Evolutionary conservation across 768 basidiomycete genomes (phyloP).

Genomic region (Leccinum variicolor): DNA sequence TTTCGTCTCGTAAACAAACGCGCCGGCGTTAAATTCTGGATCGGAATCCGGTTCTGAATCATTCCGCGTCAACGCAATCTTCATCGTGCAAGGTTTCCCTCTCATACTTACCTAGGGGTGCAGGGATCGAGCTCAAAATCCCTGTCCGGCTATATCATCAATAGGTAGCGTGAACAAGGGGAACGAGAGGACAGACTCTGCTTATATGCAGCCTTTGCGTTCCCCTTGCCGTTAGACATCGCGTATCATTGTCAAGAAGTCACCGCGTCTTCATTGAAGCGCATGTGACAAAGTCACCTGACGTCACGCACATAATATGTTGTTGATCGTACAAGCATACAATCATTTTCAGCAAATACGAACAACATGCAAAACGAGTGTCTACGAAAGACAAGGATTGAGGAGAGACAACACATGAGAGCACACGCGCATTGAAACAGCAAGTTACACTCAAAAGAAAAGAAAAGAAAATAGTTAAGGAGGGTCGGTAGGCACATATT

Average conservation of each 20-base stretch:
- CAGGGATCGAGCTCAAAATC: conserved; percentile 28
- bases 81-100: neutral
- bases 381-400: conserved; percentile 17
- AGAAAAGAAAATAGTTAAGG: conserved; percentile 7
- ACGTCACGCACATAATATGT: neutral
- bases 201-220: conserved; percentile 14
- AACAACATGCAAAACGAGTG: conserved; percentile 27
- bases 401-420: conserved; percentile 23
- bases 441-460: conserved; percentile 19
- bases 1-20: conserved; percentile 29
- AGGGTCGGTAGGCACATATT: conserved; percentile 28
- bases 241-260: neutral
- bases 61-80: neutral
- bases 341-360: conserved; percentile 32
- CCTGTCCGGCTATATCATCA: conserved; percentile 14
- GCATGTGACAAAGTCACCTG: conserved; percentile 20
- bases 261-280: neutral
- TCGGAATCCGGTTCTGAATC: conserved; percentile 30
- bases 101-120: conserved; percentile 32
- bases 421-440: conserved; percentile 19
- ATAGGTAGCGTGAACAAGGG: neutral
- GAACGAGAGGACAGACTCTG: conserved; percentile 12
- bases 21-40: conserved; percentile 32
- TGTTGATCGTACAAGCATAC: conserved; percentile 26
- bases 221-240: conserved; percentile 19